Base-by-base conservation (phyloP, 2,329 filamentous ascomycete species). In the Aotearoamyces nothofagi region DNA sequence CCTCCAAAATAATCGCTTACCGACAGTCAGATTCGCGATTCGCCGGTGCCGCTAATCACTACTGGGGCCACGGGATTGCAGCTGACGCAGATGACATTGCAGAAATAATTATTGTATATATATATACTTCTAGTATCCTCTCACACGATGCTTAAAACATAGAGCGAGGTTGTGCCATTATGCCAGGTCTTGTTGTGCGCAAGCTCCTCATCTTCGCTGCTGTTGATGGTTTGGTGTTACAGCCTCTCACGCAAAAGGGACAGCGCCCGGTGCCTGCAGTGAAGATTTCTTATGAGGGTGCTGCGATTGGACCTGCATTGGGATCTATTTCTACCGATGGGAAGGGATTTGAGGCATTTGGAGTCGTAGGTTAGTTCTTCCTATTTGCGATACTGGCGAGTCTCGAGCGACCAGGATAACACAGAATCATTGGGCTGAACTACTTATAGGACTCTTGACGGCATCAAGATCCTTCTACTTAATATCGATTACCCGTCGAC, bases 391-490 rank as follows among this genome's bases (percentile, higher is more conserved):
- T n/a, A n/a, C n/a, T n/a, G n/a, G n/a, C n/a, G n/a, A n/a, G n/a
- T n/a, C n/a, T n/a, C n/a, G n/a, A n/a, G n/a, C n/a, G n/a, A n/a
- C n/a, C n/a, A n/a, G n/a, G n/a, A n/a, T 37, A 17, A 38, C 17
- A 9, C 8, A 11, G 14, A 23, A 19, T 27, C 11, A 5, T 24
- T 6, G n/a, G 5, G 11, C n/a, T 24, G 11, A 16, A 16, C 25
- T 27, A 15, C 25, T 27, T 16, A 10, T 38, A 96, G 87, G 90
- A 13, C 58, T 98, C 1, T 67, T 98, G 24, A 82, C 75, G 19
- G 69, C 96, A 34, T 80, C 84, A 13, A 78, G 74, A 20, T 68
- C 76, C 15, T 80, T 74, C 38, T 96, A 87, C 53, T 67, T 98
- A 5, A 69, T 98, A 33, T 78, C 82, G 8, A 92, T 98, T 44